A percentile compares a stretch with the other conserved stretches of the same genome.
Conservation (phyloP, 2,329 filamentous ascomycete species). For the Fusarium sp. region DNA sequence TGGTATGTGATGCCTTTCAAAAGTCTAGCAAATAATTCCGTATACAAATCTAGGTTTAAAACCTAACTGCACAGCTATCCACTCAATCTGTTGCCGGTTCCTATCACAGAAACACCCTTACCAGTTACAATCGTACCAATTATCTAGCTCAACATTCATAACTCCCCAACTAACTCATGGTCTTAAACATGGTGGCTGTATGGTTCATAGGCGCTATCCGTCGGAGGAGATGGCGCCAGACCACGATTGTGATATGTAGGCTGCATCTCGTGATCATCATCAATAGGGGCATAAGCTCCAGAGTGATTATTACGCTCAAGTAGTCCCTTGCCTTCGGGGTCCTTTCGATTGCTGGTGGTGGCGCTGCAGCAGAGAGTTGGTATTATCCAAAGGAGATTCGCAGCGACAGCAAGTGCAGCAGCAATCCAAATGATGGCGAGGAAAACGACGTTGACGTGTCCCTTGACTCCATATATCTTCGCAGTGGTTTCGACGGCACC, state of each 20-base stretch:
- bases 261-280: neutral
- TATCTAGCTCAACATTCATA: neutral
- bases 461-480: neutral
- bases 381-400: neutral
- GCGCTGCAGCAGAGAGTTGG: neutral
- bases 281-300: neutral
- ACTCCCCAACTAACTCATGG: neutral
- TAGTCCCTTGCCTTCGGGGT: neutral
- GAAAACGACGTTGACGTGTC: neutral
- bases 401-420: neutral
- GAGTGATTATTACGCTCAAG: neutral
- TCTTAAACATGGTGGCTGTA: neutral
- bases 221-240: neutral
- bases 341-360: neutral
- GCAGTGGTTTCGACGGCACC: neutral
- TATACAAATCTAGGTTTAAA: neutral
- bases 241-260: neutral
- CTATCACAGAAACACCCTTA: neutral
- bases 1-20: rapidly evolving
- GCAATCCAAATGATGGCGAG: neutral
- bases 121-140: neutral
- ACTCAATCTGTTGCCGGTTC: neutral
- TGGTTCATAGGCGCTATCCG: neutral
- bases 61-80: neutral
- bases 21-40: neutral